Base-by-base conservation (phyloP, 805 yeast genomes). In the Lachancea dasiensis region DNA sequence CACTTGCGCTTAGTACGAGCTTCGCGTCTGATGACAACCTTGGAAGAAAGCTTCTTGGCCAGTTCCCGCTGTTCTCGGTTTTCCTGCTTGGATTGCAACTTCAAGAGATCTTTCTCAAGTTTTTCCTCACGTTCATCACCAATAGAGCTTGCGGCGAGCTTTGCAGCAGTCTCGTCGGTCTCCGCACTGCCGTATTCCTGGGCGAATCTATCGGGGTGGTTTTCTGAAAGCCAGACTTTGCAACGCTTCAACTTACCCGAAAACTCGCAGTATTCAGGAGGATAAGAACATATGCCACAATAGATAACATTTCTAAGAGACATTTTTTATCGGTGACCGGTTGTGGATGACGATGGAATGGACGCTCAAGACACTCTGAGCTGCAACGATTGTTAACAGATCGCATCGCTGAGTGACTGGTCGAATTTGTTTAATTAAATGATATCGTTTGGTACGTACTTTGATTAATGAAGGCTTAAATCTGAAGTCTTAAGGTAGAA, bases 191-290 rank as follows among this genome's bases (percentile, higher is more conserved):
- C 55, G 63, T 89, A 87, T 29, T 85, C 61, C 45, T 71, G 59
- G 21, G 70, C 65, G 52, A 58, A 89, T 27, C 81, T 56, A 11
- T 73, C 82, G 2, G 67, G 62, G 49, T 86, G 69, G 34, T 70
- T 66, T 27, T 72, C 76, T 40, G 72, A 66, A 30, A 90, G 69
- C 95, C 96, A 86, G 16, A 72, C 77, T 51, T 83, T 86, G 65
- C 97, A 89, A 55, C 85, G 77, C 56, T 79, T 81, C 61, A 84
- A 71, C 19, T 79, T 65, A 31, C 82, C 84, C 9, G 95, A 92
- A 56, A 89, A 89, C 58, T 90, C 97, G 65, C 97, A 89, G 64
- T 79, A 89, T 41, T 79, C 95, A 3, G 86, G 86, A n/a, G 95
- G 95, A 55, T 73, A 79, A 1, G 86, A 64, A 58, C 95, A 86